These are phyloP conservation scores for Infundibulicybe gibba DNA, from an alignment of 768 basidiomycete species.

Conservation along the genomic window DNA sequence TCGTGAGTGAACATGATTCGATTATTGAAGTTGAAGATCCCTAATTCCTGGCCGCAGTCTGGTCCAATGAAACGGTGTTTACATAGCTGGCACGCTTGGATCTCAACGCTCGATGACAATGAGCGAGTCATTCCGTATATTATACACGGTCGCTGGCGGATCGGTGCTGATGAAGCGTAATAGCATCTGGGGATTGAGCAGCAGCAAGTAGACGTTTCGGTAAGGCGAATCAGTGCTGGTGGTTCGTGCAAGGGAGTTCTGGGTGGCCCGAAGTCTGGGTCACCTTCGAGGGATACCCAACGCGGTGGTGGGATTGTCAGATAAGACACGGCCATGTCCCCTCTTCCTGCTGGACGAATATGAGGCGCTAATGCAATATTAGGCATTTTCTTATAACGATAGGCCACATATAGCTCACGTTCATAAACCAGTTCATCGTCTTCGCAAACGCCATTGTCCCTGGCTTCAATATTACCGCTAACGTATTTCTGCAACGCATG, in stretches of 20 bases:
- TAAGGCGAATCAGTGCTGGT: not conserved
- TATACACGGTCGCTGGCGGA: not conserved
- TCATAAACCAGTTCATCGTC: not conserved
- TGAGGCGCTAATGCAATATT: too few relatives aligned
- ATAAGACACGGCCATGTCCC: slow-evolving; percentile 3
- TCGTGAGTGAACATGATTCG: too few relatives aligned
- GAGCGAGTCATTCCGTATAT: not conserved
- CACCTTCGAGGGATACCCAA: slow-evolving; percentile 7
- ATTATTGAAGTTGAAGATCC: too few relatives aligned
- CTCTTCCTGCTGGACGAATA: not conserved
- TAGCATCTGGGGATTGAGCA: not conserved
- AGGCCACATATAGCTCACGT: too few relatives aligned
- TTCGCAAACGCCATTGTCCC: not conserved
- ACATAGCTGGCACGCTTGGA: not conserved
- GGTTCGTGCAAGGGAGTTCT: not conserved
- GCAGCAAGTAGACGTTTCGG: not conserved
- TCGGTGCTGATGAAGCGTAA: not conserved
- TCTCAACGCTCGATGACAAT: not conserved
- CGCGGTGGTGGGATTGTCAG: slow-evolving; percentile 5
- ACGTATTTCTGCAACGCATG: slow-evolving; percentile 7
- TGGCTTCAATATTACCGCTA: slow-evolving; percentile 3
- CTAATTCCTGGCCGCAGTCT: too few relatives aligned
- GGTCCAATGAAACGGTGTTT: too few relatives aligned
- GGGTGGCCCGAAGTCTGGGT: not conserved
- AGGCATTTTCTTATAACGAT: too few relatives aligned